These are phyloP conservation scores for Lepidium africanum DNA, from an alignment of 345 rosid species.

Conservation along the genomic window DNA sequence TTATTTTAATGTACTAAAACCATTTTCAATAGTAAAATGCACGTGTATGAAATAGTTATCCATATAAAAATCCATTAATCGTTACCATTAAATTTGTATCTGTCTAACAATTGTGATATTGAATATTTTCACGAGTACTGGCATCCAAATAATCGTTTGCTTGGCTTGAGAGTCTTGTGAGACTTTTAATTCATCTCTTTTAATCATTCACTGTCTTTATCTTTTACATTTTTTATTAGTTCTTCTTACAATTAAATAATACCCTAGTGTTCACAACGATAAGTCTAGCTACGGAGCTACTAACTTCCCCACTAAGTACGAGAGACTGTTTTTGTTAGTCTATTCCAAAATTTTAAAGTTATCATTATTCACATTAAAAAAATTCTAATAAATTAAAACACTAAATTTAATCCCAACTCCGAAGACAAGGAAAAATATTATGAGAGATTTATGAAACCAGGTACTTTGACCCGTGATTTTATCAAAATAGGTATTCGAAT, in stretches of 20 bases:
- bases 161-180: slow-evolving; percentile 21
- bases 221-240: slow-evolving; percentile 15
- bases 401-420: too few species aligned
- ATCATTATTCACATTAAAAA: neutral
- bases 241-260: neutral
- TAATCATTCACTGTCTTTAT: slow-evolving; percentile 14
- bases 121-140: neutral
- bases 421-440: too few species aligned
- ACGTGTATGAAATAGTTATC: neutral
- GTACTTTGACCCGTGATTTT: too few species aligned
- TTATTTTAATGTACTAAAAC: too few species aligned
- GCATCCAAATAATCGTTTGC: slow-evolving; percentile 11
- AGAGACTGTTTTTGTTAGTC: neutral
- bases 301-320: slow-evolving; percentile 30
- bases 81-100: neutral
- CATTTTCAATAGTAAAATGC: neutral
- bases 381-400: too few species aligned
- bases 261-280: slow-evolving; percentile 3
- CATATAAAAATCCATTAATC: neutral
- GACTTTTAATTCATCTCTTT: slow-evolving; percentile 11
- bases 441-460: too few species aligned
- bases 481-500: too few species aligned
- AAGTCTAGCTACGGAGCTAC: slow-evolving; percentile 7
- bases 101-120: neutral
- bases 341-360: neutral